Base-by-base conservation (phyloP, 208 protist genomes). In the Trypanosoma congolense region DNA sequence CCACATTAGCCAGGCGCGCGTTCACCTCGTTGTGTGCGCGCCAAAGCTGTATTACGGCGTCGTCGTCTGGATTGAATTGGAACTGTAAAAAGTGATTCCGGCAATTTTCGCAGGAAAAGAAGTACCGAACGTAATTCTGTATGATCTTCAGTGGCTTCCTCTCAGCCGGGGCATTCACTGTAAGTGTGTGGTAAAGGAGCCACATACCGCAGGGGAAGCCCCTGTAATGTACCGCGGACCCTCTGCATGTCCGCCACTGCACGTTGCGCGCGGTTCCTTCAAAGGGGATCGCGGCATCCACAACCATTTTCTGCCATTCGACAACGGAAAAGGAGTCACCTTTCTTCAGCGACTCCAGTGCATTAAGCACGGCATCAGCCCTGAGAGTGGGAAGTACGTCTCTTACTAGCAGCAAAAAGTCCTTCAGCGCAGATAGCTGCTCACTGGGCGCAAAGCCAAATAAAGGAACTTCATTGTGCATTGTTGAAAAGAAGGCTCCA, bases 1-100 rank as follows among this genome's bases (percentile, higher is more conserved):
- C 36, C 8, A 56, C 64, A 1, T 52, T 48, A 10, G 53, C 54
- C 3, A 90, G 75, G 43, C 60, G 58, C 36, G 51, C 49, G 61
- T 90, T 90, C 26, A 82, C 82, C 1, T 56, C n/a, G 46, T 90
- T 90, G 68, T 90, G 82, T 48, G 75, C 75, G n/a, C 61, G 57
- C 82, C 82, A 90, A 16, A 90, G 61, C 63, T 83, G 75, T 29
- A 80, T 55, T 46, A 65, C 61, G 18, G 73, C 54, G 49, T 75
- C 63, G 25, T 68, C 64, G 19, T 42, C 21, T 3, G 53, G 30
- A 4, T 49, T 49, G 12, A 72, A 73, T 10, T 57, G 42, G 41
- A 84, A 79, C 36, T 49, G 43, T 41, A 81, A 48, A 55, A 90
- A 90, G 50, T 90, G 69, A 2, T 67, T 18, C 3, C 74, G 77